A percentile compares a stretch with the other conserved stretches of the same genome.
These are phyloP conservation scores for Blakeslea trispora DNA, from an alignment of 371 early-diverging fungal genomes.

Conservation along the genomic window DNA sequence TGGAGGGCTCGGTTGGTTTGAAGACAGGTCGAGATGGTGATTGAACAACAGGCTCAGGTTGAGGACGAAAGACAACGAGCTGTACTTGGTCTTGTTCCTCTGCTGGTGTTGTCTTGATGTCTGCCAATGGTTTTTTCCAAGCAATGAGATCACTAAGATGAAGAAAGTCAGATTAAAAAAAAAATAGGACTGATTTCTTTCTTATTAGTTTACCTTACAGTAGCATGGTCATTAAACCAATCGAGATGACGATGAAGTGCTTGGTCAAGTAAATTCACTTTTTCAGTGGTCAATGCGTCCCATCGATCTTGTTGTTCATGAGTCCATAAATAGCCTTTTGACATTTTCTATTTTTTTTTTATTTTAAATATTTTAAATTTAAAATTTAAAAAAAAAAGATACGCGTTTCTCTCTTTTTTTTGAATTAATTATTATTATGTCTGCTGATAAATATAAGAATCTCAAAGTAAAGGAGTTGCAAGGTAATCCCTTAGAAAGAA, in stretches of 20 bases:
- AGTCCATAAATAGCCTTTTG: too few relatives aligned
- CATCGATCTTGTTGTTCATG: neutral
- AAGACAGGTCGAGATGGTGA: too few relatives aligned
- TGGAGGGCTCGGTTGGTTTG: neutral
- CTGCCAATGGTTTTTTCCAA: neutral
- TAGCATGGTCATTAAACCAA: neutral
- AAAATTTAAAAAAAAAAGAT: too few relatives aligned
- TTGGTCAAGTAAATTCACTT: neutral
- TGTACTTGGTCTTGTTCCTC: too few relatives aligned
- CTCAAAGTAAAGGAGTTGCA: slow-evolving; percentile 69
- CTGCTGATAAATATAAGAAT: slow-evolving; percentile 47
- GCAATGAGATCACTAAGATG: neutral
- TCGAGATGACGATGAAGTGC: neutral
- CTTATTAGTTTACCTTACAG: neutral
- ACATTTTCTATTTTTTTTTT: neutral
- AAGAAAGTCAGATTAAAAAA: too few relatives aligned
- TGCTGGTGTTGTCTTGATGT: neutral
- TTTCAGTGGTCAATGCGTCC: neutral
- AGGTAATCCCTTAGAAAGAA: slow-evolving; percentile 28
- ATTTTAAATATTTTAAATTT: too few relatives aligned
- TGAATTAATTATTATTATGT: slow-evolving; percentile 12
- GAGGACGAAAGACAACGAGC: too few relatives aligned
- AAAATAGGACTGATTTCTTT: too few relatives aligned
- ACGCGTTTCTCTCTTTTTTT: neutral
- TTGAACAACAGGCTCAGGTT: too few relatives aligned